Evolutionary conservation across 305 asterid genomes (phyloP).

Genomic region (Fraxinus sp.): DNA sequence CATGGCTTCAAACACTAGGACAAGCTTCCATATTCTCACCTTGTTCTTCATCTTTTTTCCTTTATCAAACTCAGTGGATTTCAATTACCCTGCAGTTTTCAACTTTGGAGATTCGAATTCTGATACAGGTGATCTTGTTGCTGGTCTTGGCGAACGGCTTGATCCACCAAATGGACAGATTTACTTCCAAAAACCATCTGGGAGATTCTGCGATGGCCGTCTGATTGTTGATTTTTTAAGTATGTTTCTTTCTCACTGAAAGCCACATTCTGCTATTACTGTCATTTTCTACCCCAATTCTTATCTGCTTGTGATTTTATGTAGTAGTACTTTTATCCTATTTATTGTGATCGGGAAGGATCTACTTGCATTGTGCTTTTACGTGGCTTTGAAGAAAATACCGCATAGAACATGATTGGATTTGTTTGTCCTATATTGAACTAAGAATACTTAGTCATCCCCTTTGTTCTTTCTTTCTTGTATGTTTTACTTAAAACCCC

Average conservation of each 20-base stretch:
- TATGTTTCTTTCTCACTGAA: conserved; percentile 21
- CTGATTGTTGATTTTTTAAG: conserved; percentile 70
- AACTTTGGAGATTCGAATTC: conserved; percentile 98
- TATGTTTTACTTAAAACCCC: no score
- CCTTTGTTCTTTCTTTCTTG: no score
- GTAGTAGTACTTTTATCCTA: no score
- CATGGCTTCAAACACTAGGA: conserved; percentile 33
- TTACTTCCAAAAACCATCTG: conserved; percentile 76
- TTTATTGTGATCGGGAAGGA: no score
- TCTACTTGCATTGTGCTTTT: background rate
- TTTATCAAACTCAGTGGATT: conserved; percentile 50
- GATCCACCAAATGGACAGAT: conserved; percentile 80
- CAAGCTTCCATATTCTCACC: conserved; percentile 20
- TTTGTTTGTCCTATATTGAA: no score
- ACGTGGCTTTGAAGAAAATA: background rate
- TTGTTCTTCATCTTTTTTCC: conserved; percentile 30
- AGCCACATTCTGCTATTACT: background rate
- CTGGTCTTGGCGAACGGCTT: conserved; percentile 56
- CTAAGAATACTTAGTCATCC: no score
- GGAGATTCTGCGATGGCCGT: conserved; percentile 88
- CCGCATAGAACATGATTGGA: background rate
- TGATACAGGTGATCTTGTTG: conserved; percentile 80
- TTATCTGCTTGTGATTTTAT: no score
- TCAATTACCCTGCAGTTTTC: conserved; percentile 85
- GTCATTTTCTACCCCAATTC: no score